phyloP scores from a whole-genome alignment of 768 basidiomycete species.

The Coprinellus micaceus region DNA sequence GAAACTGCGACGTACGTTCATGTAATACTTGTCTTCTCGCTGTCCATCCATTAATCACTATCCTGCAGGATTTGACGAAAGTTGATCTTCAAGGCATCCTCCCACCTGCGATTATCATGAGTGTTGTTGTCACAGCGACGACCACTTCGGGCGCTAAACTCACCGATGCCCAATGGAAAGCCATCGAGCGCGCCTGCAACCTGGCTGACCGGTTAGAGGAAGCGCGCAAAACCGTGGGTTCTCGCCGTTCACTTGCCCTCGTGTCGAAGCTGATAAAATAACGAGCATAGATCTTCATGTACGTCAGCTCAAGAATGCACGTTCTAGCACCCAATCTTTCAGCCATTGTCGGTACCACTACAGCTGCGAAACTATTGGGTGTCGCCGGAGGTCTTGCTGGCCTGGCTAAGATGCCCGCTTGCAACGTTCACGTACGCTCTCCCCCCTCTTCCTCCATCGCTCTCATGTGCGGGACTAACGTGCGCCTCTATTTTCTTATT shows the following conservation, averaged over 20 bases:
- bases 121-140: slow-evolving; percentile 92
- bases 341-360: slow-evolving; percentile 96
- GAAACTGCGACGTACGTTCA: slow-evolving; percentile 68
- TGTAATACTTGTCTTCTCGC: background rate
- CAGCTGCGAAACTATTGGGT: slow-evolving; percentile 96
- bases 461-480: background rate
- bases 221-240: slow-evolving; percentile 75
- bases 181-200: slow-evolving; percentile 82
- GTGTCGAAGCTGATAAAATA: slow-evolving; percentile 2
- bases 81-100: slow-evolving; percentile 76
- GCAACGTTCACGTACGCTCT: slow-evolving; percentile 84
- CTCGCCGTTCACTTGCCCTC: background rate
- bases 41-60: slow-evolving; percentile 1
- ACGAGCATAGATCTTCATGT: slow-evolving; percentile 81
- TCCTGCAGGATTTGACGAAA: slow-evolving; percentile 75
- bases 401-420: slow-evolving; percentile 90
- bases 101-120: slow-evolving; percentile 90
- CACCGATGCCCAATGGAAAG: slow-evolving; percentile 66
- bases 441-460: background rate
- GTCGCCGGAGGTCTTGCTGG: slow-evolving; percentile 92
- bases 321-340: slow-evolving; percentile 97
- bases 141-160: slow-evolving; percentile 80
- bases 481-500: background rate
- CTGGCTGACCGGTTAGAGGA: slow-evolving; percentile 87
- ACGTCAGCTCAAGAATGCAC: slow-evolving; percentile 99